Conservation (phyloP, 2,329 filamentous ascomycete genomes). For the Exutisphaerella laricina region DNA sequence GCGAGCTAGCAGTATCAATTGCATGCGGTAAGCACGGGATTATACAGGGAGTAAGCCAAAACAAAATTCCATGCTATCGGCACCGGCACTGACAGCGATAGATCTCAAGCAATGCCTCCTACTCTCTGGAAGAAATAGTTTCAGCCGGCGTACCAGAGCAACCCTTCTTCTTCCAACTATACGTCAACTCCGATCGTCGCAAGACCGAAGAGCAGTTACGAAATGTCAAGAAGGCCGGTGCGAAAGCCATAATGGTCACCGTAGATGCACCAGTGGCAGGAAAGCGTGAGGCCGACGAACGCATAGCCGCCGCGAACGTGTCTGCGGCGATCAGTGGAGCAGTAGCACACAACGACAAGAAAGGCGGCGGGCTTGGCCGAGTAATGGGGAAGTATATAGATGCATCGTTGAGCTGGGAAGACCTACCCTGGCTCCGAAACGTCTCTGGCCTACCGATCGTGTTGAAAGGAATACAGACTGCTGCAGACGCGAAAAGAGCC, state of each 20-base stretch:
- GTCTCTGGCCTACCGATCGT: conserved; percentile 60
- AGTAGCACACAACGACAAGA: conserved; percentile 46
- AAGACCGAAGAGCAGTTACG: conserved; percentile 48
- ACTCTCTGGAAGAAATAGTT: conserved; percentile 27
- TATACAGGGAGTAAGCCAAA: conserved; percentile 14
- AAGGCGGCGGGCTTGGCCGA: conserved; percentile 52
- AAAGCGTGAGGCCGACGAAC: conserved; percentile 48
- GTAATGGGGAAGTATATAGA: conserved; percentile 51
- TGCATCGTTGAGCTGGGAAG: conserved; percentile 48
- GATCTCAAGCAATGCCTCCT: conserved; percentile 29
- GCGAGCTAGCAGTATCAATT: conserved; percentile 31
- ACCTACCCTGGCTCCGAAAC: conserved; percentile 53
- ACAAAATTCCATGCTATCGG: background rate
- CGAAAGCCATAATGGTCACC: conserved; percentile 54
- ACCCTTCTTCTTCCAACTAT: conserved; percentile 54
- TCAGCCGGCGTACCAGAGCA: conserved; percentile 15
- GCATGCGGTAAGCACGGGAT: conserved; percentile 19
- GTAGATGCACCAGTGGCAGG: conserved; percentile 54
- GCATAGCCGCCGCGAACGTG: conserved; percentile 45
- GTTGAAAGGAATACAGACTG: conserved; percentile 54
- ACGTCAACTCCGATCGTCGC: conserved; percentile 52
- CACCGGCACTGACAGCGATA: background rate
- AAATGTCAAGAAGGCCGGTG: conserved; percentile 44
- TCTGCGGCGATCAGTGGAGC: conserved; percentile 47
- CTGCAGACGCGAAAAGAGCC: conserved; percentile 44